Conservation (phyloP, 768 basidiomycete genomes). For the Mycena alexandri region DNA sequence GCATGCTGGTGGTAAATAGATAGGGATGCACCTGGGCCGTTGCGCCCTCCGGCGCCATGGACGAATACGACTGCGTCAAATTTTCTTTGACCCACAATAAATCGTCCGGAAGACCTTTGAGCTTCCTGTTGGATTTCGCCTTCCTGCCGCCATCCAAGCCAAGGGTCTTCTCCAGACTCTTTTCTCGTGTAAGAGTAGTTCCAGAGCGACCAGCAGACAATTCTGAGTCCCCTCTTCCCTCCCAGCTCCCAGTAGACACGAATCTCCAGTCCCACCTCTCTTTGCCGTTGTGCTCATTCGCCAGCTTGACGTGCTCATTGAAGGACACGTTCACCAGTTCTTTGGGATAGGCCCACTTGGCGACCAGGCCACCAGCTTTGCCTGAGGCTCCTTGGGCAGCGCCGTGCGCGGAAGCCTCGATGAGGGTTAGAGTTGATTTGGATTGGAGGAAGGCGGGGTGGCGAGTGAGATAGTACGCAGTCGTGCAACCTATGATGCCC, state of each 20-base stretch:
- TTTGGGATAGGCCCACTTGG: slow-evolving; percentile 86
- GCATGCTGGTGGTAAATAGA: slow-evolving; percentile 79
- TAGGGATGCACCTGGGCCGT: slow-evolving; percentile 87
- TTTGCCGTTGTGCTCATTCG: slow-evolving; percentile 74
- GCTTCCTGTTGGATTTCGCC: slow-evolving; percentile 36
- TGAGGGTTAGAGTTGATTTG: slow-evolving; percentile 64
- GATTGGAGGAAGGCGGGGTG: slow-evolving; percentile 61
- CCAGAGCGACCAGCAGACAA: slow-evolving; percentile 30
- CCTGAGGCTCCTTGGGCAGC: slow-evolving; percentile 86
- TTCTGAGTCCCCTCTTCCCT: slow-evolving; percentile 63
- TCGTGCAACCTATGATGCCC: slow-evolving; percentile 88
- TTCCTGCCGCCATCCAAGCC: slow-evolving; percentile 54
- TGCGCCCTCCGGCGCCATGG: slow-evolving; percentile 67
- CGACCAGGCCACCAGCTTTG: slow-evolving; percentile 88
- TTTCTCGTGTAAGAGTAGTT: slow-evolving; percentile 50
- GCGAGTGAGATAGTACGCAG: slow-evolving; percentile 82
- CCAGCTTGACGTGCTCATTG: slow-evolving; percentile 79
- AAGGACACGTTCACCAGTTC: slow-evolving; percentile 80
- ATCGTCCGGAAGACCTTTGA: slow-evolving; percentile 62
- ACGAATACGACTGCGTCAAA: slow-evolving; percentile 71
- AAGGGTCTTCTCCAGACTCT: slow-evolving; percentile 68
- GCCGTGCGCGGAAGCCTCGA: slow-evolving; percentile 77
- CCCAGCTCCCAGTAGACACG: slow-evolving; percentile 80
- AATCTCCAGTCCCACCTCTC: slow-evolving; percentile 88
- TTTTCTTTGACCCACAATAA: slow-evolving; percentile 66